These are phyloP conservation scores for Cavenderia fasciculata DNA, from an alignment of 78 protist genomes.

Conservation along the genomic window DNA sequence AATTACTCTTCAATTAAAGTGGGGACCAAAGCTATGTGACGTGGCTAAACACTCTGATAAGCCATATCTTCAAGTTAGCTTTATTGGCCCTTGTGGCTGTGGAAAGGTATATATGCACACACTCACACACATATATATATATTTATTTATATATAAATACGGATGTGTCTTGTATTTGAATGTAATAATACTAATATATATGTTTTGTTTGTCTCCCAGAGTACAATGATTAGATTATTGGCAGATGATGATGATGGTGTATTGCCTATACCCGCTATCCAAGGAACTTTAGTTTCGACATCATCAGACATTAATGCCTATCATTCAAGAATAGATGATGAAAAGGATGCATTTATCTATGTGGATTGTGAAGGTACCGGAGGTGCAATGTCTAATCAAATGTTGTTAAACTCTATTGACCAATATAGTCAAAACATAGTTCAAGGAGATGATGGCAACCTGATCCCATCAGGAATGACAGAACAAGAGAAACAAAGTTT, in stretches of 20 bases:
- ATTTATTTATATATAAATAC: background rate
- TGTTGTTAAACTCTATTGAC: background rate
- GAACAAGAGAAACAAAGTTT: background rate
- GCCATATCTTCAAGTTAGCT: background rate
- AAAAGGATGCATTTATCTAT: background rate
- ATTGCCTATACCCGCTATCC: background rate
- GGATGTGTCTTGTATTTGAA: no score
- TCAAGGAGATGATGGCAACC: no score
- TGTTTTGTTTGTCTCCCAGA: background rate
- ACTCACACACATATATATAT: background rate
- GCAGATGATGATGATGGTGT: background rate
- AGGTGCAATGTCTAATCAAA: background rate
- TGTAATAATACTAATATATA: no score
- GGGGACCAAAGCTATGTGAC: background rate
- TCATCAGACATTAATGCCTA: constrained; percentile 1
- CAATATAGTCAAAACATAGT: no score
- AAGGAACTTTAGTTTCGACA: background rate
- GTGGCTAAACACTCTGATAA: background rate
- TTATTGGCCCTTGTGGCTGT: constrained; percentile 1
- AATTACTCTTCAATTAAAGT: background rate
- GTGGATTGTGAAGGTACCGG: constrained; percentile 3
- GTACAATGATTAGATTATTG: constrained; percentile 7
- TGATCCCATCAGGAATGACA: background rate
- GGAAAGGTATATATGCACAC: background rate
- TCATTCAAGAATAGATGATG: background rate